Base-by-base conservation (phyloP, 208 protist species). In the Trypanosoma lewisi region DNA sequence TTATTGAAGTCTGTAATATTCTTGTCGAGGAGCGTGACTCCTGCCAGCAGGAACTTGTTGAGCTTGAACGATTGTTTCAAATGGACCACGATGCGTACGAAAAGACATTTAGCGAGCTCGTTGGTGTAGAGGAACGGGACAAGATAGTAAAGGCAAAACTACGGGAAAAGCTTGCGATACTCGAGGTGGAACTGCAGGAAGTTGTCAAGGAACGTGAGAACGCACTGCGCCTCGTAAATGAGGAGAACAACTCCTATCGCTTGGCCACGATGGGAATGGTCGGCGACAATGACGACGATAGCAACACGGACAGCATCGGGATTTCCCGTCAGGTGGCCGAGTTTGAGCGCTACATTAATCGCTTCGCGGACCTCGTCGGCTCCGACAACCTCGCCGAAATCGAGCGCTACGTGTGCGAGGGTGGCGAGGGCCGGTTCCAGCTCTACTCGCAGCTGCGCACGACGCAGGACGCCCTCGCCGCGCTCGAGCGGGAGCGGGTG, bases 1-100 rank as follows among this genome's bases (percentile, higher is more conserved):
- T 99, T 39, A 96, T 98, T 33, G 96, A 96, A 67, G 79, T 95
- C 5, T 95, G 85, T 70, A 91, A 89, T 58, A 63, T 90, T n/a
- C 41, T 93, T 11, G 89, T 83, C 49, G 87, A 94, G 72, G 91
- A 96, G 67, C 82, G 88, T 6, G 77, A 88, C 76, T 51, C 63
- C 28, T 61, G 84, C 65, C 50, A 73, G 11, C 52, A 75, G 54
- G 75, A 86, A 44, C 64, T 90, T 48, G 19, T 42, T 11, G 63
- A 87, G 25, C 27, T 90, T 54, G 55, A 87, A 52, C 28, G 47
- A 1, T 25, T 75, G 36, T 67, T 83, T 7, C 56, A 71, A 1
- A 53, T 80, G 25, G 87, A 92, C 44, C 73, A 75, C 28, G 19
- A 61, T 0, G 64, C 77, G 42, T 96, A 93, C 65, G 85, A 93